These are phyloP conservation scores for Oryza punctata DNA, from an alignment of 176 grass and related monocot species.

Conservation along the genomic window DNA sequence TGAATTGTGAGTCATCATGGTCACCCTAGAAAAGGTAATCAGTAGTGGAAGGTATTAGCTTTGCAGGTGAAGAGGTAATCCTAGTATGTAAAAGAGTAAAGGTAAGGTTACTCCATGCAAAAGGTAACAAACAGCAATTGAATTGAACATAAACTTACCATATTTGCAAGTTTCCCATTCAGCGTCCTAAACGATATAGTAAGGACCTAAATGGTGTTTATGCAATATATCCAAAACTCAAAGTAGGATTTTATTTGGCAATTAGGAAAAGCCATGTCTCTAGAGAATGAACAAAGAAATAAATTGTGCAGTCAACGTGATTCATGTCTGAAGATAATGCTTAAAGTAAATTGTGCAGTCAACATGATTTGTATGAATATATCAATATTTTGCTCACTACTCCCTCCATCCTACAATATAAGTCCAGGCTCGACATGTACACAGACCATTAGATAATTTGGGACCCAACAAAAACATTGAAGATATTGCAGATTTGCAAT, in stretches of 20 bases:
- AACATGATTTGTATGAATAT: not conserved
- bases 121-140: not conserved
- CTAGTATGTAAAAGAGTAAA: not conserved
- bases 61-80: not conserved
- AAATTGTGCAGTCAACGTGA: not conserved
- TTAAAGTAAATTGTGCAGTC: not conserved
- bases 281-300: not conserved
- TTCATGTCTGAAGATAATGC: not conserved
- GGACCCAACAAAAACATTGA: too few relatives aligned
- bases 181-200: not conserved
- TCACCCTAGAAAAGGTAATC: conserved; percentile 35
- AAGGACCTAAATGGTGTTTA: not conserved
- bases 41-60: not conserved
- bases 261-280: conserved; percentile 4
- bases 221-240: conserved; percentile 2
- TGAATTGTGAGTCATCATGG: conserved; percentile 29
- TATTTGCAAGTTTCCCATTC: conserved; percentile 20
- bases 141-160: not conserved
- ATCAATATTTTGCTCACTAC: not conserved
- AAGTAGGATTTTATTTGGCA: not conserved
- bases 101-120: not conserved
- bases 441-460: too few relatives aligned
- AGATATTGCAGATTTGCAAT: too few relatives aligned
- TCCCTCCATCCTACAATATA: too few relatives aligned
- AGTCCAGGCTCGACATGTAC: too few relatives aligned